Evolutionary conservation across 768 basidiomycete species (phyloP), one percentile per base, ranked within the genome.

Genomic region (Gloeopeniophorella convolvens): DNA sequence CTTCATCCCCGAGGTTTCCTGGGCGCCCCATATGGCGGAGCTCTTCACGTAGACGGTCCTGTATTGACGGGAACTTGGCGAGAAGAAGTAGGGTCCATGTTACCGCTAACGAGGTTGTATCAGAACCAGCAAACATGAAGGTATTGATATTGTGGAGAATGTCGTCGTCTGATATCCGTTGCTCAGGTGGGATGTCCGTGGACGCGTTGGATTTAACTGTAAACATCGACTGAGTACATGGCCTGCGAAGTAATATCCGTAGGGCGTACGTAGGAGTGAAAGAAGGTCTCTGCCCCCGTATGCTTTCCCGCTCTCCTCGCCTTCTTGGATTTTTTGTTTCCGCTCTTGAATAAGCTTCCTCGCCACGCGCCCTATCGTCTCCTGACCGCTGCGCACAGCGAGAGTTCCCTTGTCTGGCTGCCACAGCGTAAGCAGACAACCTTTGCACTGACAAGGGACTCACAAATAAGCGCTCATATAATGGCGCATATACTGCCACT

Each of bases 61-160:
- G 93, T 12, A 83, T 63, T 1, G 70, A 70, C 0, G 81, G 81
- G 61, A 88, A 67, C 58, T 77, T 73, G 0, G 89, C 80, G 32
- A 96, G 76, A 13, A 87, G 69, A 50, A 82, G 70, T n/a, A 95
- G 65, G 2, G 83, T 82, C 92, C 93, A 96, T 0, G 88, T 88
- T 36, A 95, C 67, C 4, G 83, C 77, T 24, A 93, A 78, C 2
- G 87, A 86, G 10, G 85, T 85, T 0, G 90, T 89, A 60, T 94
- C 90, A 11, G 91, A 89, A 4, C 92, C 92, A 18, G 86, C 89
- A 63, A 92, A 90, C 74, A 92, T 80, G 64, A 94, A 87, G 0
- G 90, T 92, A 59, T 87, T 89, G 65, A 94, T 82, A 51, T 82
- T 91, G 60, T 89, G 72, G 10, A 92, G 72, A 43, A 94, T 83